phyloP scores from a whole-genome alignment of 352 stramenopile species.

The Pythium folliculosum region DNA sequence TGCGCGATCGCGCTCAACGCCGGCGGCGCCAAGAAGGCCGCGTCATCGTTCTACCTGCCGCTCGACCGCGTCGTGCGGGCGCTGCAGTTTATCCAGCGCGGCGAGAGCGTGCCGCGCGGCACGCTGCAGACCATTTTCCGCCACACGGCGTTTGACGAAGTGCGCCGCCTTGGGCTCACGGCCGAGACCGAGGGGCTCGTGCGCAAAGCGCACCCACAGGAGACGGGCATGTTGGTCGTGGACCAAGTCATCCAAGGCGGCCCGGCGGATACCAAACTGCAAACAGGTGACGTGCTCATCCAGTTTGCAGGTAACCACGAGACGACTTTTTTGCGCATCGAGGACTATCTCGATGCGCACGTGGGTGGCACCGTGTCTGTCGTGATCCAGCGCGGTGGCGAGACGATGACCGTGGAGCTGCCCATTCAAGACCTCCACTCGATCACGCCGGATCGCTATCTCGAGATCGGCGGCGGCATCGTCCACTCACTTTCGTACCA shows the following conservation, averaged over 20 bases:
- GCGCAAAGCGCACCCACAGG: constrained; percentile 66
- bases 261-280: constrained; percentile 68
- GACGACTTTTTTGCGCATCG: constrained; percentile 85
- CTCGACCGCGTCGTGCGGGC: constrained; percentile 85
- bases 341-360: constrained; percentile 73
- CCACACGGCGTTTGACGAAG: constrained; percentile 91
- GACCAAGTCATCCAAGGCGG: constrained; percentile 86
- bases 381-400: constrained; percentile 75
- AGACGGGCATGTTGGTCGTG: constrained; percentile 91
- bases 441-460: constrained; percentile 81
- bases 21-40: constrained; percentile 84
- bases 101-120: constrained; percentile 59
- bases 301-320: constrained; percentile 70
- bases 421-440: constrained; percentile 74
- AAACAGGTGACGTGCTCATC: constrained; percentile 88
- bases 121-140: constrained; percentile 89
- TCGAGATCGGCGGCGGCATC: constrained; percentile 86
- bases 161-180: constrained; percentile 73
- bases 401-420: constrained; percentile 48
- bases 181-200: constrained; percentile 70
- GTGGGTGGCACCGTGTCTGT: constrained; percentile 68
- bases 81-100: constrained; percentile 63
- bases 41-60: constrained; percentile 91
- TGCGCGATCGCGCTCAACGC: constrained; percentile 92
- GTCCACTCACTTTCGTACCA: constrained; percentile 90